Percentiles rank a stretch among this genome's conserved stretches.
Conservation (phyloP, 495 filamentous ascomycete genomes). For the Hypoxylon crocopeplum region DNA sequence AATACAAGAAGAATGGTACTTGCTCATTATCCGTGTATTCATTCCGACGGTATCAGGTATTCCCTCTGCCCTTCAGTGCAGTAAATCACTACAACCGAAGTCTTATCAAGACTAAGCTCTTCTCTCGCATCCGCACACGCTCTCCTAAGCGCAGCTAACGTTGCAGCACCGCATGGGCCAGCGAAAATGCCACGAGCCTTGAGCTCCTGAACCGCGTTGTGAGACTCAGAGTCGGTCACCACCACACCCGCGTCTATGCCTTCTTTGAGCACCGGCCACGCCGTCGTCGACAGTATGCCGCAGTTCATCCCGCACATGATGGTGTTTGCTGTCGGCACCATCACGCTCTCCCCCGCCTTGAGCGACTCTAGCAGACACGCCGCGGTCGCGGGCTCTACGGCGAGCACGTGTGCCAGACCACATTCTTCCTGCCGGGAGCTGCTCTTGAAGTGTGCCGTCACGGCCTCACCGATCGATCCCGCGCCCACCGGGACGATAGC, state of each 20-base stretch:
- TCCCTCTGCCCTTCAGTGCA: conserved; percentile 40
- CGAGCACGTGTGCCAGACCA: conserved; percentile 45
- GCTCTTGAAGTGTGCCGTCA: conserved; percentile 62
- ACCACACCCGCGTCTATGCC: conserved; percentile 64
- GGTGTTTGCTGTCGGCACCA: conserved; percentile 59
- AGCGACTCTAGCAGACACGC: conserved; percentile 63
- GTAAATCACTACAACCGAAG: conserved; percentile 60
- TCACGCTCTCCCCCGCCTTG: conserved; percentile 47
- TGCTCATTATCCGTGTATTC: too few relatives aligned
- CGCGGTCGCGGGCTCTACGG: conserved; percentile 67
- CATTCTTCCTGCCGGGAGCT: conserved; percentile 22
- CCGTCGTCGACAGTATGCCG: conserved; percentile 66
- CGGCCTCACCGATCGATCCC: conserved; percentile 67
- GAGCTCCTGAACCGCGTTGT: conserved; percentile 59
- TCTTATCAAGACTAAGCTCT: conserved; percentile 41
- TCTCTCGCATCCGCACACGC: conserved; percentile 43
- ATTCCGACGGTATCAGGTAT: conserved; percentile 20
- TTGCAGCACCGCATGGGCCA: conserved; percentile 69
- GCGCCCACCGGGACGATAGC: conserved; percentile 70
- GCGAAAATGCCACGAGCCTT: conserved; percentile 49
- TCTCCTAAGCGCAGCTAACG: conserved; percentile 63
- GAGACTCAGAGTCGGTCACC: conserved; percentile 61
- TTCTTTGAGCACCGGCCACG: conserved; percentile 63
- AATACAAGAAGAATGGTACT: too few relatives aligned
- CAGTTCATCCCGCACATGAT: conserved; percentile 75